Evolutionary conservation across 768 basidiomycete species (phyloP).

Genomic region (Agrocybe praecox): DNA sequence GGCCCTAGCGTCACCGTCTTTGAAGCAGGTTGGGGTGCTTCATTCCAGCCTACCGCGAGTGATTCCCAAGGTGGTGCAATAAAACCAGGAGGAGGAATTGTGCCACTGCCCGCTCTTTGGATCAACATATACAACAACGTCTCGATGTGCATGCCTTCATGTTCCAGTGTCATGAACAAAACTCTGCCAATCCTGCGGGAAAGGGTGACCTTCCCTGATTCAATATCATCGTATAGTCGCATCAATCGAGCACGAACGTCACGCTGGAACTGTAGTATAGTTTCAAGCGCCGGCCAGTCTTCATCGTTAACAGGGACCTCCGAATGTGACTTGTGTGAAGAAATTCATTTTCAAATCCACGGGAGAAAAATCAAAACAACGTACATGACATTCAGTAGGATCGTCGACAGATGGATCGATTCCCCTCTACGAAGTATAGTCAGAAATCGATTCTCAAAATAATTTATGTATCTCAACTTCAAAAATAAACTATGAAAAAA

Average conservation of each 20-base stretch:
- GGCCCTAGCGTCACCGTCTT: slow-evolving; percentile 61
- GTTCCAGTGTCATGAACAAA: slow-evolving; percentile 89
- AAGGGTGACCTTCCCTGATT: slow-evolving; percentile 47
- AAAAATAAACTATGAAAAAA: slow-evolving; percentile 60
- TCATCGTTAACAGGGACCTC: slow-evolving; percentile 77
- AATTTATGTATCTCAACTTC: slow-evolving; percentile 46
- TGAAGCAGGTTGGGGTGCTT: slow-evolving; percentile 41
- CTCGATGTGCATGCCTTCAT: slow-evolving; percentile 89
- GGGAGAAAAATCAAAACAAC: slow-evolving; percentile 21
- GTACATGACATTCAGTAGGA: slow-evolving; percentile 81
- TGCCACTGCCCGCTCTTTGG: slow-evolving; percentile 77
- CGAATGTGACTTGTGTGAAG: slow-evolving; percentile 70
- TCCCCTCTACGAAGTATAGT: slow-evolving; percentile 61
- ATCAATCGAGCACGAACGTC: slow-evolving; percentile 75
- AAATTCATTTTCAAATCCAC: not conserved
- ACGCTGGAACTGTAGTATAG: slow-evolving; percentile 78
- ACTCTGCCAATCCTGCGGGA: slow-evolving; percentile 76
- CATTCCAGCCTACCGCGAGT: slow-evolving; percentile 50
- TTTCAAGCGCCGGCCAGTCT: slow-evolving; percentile 81
- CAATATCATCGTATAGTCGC: slow-evolving; percentile 73
- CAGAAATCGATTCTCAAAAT: not conserved
- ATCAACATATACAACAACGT: slow-evolving; percentile 95
- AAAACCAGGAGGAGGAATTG: slow-evolving; percentile 79
- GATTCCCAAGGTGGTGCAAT: slow-evolving; percentile 70
- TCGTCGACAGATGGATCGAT: slow-evolving; percentile 96